phyloP scores from a whole-genome alignment of 2,329 filamentous ascomycete genomes.

The Biscogniauxia marginata region DNA sequence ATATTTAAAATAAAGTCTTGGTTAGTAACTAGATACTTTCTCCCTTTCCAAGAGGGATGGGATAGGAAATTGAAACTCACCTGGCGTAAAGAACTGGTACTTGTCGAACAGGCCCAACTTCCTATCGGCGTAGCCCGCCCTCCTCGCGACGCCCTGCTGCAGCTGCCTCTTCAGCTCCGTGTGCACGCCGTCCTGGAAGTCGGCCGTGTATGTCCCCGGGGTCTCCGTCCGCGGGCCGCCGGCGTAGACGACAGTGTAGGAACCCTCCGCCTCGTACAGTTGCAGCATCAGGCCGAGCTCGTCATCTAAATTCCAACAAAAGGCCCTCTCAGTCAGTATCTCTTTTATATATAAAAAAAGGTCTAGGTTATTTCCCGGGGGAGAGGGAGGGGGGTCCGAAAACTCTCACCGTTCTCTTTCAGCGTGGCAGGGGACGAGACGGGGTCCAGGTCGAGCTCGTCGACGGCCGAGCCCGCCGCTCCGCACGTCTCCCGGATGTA shows the following conservation, averaged over 20 bases:
- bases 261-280: conserved; percentile 37
- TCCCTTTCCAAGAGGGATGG: background rate
- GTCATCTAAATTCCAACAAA: conserved; percentile 45
- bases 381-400: conserved; percentile 2
- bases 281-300: conserved; percentile 50
- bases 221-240: conserved; percentile 55
- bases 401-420: conserved; percentile 46
- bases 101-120: conserved; percentile 73
- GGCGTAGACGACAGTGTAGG: conserved; percentile 75
- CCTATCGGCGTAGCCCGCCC: conserved; percentile 42
- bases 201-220: conserved; percentile 59
- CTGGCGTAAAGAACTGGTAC: conserved; percentile 91
- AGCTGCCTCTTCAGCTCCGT: conserved; percentile 70
- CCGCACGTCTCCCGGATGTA: conserved; percentile 49
- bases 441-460: conserved; percentile 41
- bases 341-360: no score
- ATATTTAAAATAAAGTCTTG: conserved; percentile 7
- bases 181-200: conserved; percentile 62
- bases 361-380: no score
- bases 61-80: conserved; percentile 46
- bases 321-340: no score
- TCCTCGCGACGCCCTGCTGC: conserved; percentile 31
- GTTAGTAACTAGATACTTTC: background rate
- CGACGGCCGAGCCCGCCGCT: conserved; percentile 38
- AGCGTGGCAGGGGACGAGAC: conserved; percentile 39